A percentile compares a stretch with the other conserved stretches of the same genome.
Conservation (phyloP, 129 eudicot genomes). For the Chrysanthemum makinoi region DNA sequence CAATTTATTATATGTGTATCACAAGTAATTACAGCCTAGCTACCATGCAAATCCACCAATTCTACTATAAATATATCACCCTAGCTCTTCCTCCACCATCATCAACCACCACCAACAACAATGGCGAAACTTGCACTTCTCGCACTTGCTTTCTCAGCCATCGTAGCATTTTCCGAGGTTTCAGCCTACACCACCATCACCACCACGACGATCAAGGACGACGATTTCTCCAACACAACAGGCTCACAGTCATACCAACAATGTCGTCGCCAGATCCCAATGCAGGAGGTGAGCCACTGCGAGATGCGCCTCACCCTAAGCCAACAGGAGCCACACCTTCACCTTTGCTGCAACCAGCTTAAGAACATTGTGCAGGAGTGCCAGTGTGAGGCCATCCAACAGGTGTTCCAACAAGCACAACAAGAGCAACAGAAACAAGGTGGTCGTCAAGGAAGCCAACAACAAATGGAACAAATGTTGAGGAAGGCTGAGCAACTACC, state of each 20-base stretch:
- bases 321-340: background rate
- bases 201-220: background rate
- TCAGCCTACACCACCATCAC: slow-evolving; percentile 12
- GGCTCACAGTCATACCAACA: background rate
- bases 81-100: background rate
- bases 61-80: background rate
- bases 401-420: background rate
- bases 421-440: background rate
- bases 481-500: background rate
- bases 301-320: slow-evolving; percentile 9
- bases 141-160: slow-evolving; percentile 16
- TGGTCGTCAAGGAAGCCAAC: background rate
- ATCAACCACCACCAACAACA: background rate
- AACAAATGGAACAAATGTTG: background rate
- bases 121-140: background rate
- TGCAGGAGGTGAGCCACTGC: background rate
- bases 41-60: slow-evolving; percentile 2
- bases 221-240: background rate
- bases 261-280: slow-evolving; percentile 1
- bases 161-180: slow-evolving; percentile 11
- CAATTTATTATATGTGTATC: background rate
- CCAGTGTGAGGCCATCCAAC: slow-evolving; percentile 6
- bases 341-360: slow-evolving; percentile 12
- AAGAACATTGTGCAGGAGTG: background rate
- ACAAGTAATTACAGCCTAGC: background rate